phyloP scores from a whole-genome alignment of 805 yeast species.

The Brettanomyces bruxellensis region DNA sequence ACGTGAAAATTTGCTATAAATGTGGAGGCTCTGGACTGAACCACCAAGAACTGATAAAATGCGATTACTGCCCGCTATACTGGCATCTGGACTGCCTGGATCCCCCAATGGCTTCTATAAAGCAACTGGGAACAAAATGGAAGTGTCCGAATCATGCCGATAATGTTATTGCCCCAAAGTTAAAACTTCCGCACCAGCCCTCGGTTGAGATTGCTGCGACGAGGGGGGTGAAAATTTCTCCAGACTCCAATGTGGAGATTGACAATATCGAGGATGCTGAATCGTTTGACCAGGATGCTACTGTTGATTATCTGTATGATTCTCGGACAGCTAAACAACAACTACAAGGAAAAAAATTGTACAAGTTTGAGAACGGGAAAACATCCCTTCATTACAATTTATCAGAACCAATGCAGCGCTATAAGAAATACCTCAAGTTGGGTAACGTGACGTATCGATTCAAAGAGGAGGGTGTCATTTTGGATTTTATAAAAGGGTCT shows the following conservation, averaged over 20 bases:
- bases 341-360: slow-evolving; percentile 2
- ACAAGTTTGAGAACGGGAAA: slow-evolving; percentile 1
- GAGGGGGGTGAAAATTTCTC: slow-evolving; percentile 34
- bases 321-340: slow-evolving; percentile 24
- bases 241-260: slow-evolving; percentile 48
- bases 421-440: slow-evolving; percentile 7
- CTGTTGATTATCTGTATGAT: slow-evolving; percentile 42
- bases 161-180: slow-evolving; percentile 32
- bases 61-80: slow-evolving; percentile 74
- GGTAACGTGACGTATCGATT: slow-evolving; percentile 44
- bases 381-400: slow-evolving; percentile 3
- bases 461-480: slow-evolving; percentile 57
- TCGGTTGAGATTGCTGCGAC: slow-evolving; percentile 46
- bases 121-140: slow-evolving; percentile 76
- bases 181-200: slow-evolving; percentile 44
- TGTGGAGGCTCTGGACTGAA: slow-evolving; percentile 63
- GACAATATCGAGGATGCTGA: slow-evolving; percentile 31
- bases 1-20: slow-evolving; percentile 61
- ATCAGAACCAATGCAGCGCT: slow-evolving; percentile 17
- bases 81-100: slow-evolving; percentile 88
- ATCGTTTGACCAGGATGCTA: slow-evolving; percentile 21
- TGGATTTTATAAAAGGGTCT: slow-evolving; percentile 58
- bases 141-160: slow-evolving; percentile 83
- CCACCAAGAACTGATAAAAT: slow-evolving; percentile 50
- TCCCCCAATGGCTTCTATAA: slow-evolving; percentile 65